Evolutionary conservation across 345 rosid genomes (phyloP).

Genomic region (Boechera divaricarpa): DNA sequence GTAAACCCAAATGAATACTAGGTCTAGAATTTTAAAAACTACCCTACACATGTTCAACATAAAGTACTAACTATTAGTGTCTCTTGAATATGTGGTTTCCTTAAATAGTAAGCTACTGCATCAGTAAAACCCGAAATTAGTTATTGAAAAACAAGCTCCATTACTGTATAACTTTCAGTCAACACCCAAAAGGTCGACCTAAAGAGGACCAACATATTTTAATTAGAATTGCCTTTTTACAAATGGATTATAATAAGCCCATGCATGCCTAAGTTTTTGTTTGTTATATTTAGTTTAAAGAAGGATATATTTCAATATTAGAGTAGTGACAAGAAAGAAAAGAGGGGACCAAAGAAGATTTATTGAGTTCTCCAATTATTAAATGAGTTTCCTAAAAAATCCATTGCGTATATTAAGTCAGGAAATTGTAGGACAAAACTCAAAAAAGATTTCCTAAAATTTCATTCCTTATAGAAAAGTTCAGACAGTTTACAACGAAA

Average conservation of each 20-base stretch:
- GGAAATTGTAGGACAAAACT: not conserved
- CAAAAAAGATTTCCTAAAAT: not conserved
- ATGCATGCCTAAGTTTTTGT: slow-evolving; percentile 33
- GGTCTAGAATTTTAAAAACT: not conserved
- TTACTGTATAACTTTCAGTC: slow-evolving; percentile 4
- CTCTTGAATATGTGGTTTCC: slow-evolving; percentile 22
- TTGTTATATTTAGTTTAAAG: slow-evolving; percentile 20
- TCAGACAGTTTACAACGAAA: not conserved
- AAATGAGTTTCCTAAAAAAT: not conserved
- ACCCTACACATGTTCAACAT: not conserved
- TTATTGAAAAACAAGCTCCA: not conserved
- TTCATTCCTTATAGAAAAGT: not conserved
- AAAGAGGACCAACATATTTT: slow-evolving; percentile 17
- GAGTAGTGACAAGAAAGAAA: slow-evolving; percentile 6
- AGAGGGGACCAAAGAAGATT: slow-evolving; percentile 1
- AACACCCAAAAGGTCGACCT: slow-evolving; percentile 24
- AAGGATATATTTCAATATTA: slow-evolving; percentile 20
- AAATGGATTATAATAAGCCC: slow-evolving; percentile 32
- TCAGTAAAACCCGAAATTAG: slow-evolving; percentile 6
- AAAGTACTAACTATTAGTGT: not conserved
- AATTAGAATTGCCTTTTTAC: slow-evolving; percentile 1
- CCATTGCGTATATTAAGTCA: not conserved
- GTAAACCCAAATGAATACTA: slow-evolving; percentile 1
- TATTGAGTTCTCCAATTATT: slow-evolving; percentile 18
- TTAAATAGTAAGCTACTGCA: slow-evolving; percentile 21